Conservation (phyloP, 2,329 filamentous ascomycete genomes). For the Xylariaceae sp. region DNA sequence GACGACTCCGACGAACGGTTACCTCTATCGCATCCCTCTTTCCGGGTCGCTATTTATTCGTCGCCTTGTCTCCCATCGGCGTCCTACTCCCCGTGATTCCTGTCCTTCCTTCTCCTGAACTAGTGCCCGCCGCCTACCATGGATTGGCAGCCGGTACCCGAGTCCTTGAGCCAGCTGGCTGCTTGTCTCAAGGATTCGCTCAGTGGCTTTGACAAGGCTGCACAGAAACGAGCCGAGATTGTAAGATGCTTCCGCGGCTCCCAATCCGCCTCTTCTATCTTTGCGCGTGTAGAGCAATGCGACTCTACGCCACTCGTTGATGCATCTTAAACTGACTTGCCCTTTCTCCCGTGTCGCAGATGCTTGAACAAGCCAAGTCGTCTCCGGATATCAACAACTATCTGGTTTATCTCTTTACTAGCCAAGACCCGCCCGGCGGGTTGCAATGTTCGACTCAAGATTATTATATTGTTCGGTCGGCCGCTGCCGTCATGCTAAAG, state of each 20-base stretch:
- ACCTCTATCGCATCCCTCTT: not conserved
- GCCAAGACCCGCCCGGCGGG: constrained; percentile 56
- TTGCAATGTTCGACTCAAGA: constrained; percentile 56
- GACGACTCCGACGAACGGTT: not conserved
- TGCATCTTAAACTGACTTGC: constrained; percentile 22
- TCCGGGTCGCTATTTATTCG: not conserved
- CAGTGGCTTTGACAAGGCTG: constrained; percentile 72
- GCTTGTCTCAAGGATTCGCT: constrained; percentile 88
- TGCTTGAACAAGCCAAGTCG: constrained; percentile 83
- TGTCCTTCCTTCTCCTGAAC: constrained; percentile 4
- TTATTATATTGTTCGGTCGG: constrained; percentile 74
- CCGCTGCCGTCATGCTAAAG: constrained; percentile 91
- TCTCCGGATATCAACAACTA: constrained; percentile 98
- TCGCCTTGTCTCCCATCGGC: not conserved
- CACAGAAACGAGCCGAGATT: constrained; percentile 84
- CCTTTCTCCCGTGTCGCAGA: constrained; percentile 49
- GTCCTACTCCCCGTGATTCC: not conserved
- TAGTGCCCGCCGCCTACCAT: constrained; percentile 47
- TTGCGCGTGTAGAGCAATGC: constrained; percentile 23
- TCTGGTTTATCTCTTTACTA: constrained; percentile 84
- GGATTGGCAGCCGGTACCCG: constrained; percentile 88
- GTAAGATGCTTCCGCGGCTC: constrained; percentile 48
- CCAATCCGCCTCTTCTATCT: not conserved
- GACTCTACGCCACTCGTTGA: not conserved
- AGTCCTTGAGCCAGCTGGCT: constrained; percentile 84